These are phyloP conservation scores for Cornus florida DNA, from an alignment of 148 eudicot species.

Conservation along the genomic window DNA sequence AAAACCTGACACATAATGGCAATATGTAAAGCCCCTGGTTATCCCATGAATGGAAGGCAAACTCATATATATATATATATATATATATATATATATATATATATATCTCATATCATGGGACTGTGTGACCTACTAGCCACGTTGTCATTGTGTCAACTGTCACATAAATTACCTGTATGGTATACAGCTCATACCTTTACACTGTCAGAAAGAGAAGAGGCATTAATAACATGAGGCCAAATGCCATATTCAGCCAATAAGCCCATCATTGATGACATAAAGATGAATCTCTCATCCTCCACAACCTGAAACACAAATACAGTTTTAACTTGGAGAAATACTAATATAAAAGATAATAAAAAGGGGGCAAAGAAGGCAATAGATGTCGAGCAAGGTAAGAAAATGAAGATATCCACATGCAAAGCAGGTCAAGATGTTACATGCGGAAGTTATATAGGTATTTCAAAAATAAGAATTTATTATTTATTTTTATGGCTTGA, in stretches of 20 bases:
- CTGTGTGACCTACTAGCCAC: not conserved
- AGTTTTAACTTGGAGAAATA: not conserved
- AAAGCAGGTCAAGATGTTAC: conserved; percentile 9
- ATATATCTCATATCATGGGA: not conserved
- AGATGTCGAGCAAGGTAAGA: conserved; percentile 5
- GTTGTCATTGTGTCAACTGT: not conserved
- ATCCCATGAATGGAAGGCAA: not conserved
- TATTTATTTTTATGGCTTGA: too few species aligned
- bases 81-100: too few species aligned
- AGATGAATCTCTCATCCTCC: conserved; percentile 79
- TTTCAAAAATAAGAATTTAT: too few species aligned
- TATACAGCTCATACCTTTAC: conserved; percentile 58
- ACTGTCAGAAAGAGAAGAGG: conserved; percentile 64
- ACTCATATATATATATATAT: not conserved
- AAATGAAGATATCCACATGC: not conserved
- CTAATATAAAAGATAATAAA: not conserved
- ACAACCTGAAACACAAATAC: conserved; percentile 48
- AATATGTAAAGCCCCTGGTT: not conserved
- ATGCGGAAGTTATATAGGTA: not conserved
- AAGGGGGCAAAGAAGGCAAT: not conserved
- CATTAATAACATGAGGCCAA: conserved; percentile 75
- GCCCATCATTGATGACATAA: conserved; percentile 67
- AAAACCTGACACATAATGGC: too few species aligned
- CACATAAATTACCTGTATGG: not conserved
- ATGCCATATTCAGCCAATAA: conserved; percentile 77